These are phyloP conservation scores for Laetiporus sulphureus DNA, from an alignment of 1,284 basidiomycete genomes.

Conservation along the genomic window DNA sequence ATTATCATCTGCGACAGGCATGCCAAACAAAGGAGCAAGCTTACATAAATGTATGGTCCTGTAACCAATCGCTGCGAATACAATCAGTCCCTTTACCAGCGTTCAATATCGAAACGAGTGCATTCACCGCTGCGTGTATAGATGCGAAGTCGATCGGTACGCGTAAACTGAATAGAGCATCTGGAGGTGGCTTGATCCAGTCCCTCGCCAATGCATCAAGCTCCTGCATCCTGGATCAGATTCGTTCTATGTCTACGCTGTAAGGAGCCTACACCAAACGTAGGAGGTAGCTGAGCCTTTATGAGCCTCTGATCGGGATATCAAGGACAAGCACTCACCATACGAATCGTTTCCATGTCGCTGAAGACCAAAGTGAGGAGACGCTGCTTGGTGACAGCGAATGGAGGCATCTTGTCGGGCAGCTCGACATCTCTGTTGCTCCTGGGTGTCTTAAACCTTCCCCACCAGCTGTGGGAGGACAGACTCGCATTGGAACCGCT, in stretches of 20 bases:
- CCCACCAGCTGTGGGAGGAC: constrained; percentile 53
- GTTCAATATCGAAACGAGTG: constrained; percentile 5
- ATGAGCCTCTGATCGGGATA: no score
- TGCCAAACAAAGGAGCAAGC: constrained; percentile 18
- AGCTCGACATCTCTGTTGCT: constrained; percentile 49
- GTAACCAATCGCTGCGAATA: constrained; percentile 59
- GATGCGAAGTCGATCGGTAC: constrained; percentile 80
- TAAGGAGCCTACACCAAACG: constrained; percentile 40
- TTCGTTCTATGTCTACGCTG: not conserved
- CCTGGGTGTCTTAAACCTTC: constrained; percentile 51
- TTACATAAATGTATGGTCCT: constrained; percentile 72
- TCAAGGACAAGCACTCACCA: constrained; percentile 37
- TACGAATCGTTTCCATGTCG: constrained; percentile 77
- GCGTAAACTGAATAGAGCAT: constrained; percentile 62
- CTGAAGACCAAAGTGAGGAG: constrained; percentile 74
- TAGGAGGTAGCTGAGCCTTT: constrained; percentile 50
- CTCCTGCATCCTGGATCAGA: constrained; percentile 40
- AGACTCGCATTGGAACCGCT: constrained; percentile 61
- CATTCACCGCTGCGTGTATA: constrained; percentile 65
- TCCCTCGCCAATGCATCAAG: constrained; percentile 70
- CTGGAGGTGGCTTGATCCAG: constrained; percentile 78
- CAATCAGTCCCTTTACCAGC: constrained; percentile 10
- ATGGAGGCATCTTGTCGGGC: constrained; percentile 39
- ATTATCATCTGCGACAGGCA: constrained; percentile 11
- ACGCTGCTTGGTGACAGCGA: constrained; percentile 61